Evolutionary conservation across 2,329 filamentous ascomycete species (phyloP), one percentile per base, ranked within the genome.

Genomic region (Trematosphaeria pertusa): DNA sequence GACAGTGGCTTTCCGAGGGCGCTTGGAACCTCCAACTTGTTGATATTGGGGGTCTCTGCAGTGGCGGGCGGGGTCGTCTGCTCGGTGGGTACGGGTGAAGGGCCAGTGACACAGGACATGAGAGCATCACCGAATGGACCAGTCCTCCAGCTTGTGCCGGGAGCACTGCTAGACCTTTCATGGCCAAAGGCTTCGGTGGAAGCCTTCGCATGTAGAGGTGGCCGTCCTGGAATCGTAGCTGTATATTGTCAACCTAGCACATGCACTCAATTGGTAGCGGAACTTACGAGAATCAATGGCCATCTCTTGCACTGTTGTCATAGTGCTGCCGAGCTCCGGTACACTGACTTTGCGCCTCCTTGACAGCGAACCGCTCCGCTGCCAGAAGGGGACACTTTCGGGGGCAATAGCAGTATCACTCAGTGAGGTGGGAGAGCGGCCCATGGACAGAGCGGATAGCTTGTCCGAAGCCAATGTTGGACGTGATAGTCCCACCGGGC

Each of bases 221-320:
- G 71, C 43, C 69, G 64, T 33, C 72, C 72, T 8, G 72, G 72
- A 35, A 74, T 74, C 12, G 72, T 74, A 39, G 72, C 72, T 69
- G 42, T 20, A 18, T 6, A 18, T 2, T 14, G 50, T 70, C 28
- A 70, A 54, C 36, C 8, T 18, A 21, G 37, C 8, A 43, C n/a
- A 32, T 12, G 22, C 19, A 20, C 30, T 20, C 10, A 38, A 11
- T 32, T 20, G 15, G 8, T 5, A 21, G 26, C 11, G 22, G 3
- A 21, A 14, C 8, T 59, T 67, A 74, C 72, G 72, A 48, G 71
- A 73, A 52, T 74, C 72, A 38, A 73, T 60, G 30, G 63, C 48
- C 48, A 61, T 54, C 42, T 73, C 70, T 43, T 72, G 71, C 15
- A 70, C 68, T 3, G 68, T 73, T 21, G 68, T 67, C 71, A 72